phyloP scores from a whole-genome alignment of 352 stramenopile species.

The Pythium utonaiense region DNA sequence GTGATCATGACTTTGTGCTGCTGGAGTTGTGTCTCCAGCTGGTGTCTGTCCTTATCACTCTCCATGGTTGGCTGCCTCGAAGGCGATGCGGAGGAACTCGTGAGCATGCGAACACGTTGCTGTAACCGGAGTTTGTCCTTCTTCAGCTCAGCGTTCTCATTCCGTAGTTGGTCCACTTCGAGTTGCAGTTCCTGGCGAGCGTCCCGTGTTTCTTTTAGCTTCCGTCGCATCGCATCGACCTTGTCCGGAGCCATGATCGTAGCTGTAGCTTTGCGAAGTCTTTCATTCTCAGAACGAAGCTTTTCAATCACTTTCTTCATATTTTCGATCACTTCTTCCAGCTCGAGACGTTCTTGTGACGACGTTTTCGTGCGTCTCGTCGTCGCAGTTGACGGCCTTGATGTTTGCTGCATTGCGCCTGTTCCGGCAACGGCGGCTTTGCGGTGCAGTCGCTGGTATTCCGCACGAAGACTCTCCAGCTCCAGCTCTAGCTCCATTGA shows the following conservation, averaged over 20 bases:
- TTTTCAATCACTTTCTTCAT: conserved; percentile 85
- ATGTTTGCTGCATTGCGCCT: background rate
- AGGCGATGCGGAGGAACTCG: conserved; percentile 20
- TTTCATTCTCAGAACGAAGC: conserved; percentile 68
- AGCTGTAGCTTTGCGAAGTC: conserved; percentile 32
- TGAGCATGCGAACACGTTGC: conserved; percentile 54
- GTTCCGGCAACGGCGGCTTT: conserved; percentile 13
- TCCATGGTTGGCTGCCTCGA: conserved; percentile 9
- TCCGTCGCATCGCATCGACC: conserved; percentile 37
- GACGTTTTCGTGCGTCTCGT: conserved; percentile 17
- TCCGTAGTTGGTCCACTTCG: conserved; percentile 39
- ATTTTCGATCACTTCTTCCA: conserved; percentile 75
- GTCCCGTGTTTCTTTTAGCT: conserved; percentile 49
- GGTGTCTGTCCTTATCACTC: conserved; percentile 7
- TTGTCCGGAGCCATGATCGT: conserved; percentile 32
- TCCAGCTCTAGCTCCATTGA: conserved; percentile 70
- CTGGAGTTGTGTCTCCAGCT: conserved; percentile 25
- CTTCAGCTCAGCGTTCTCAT: conserved; percentile 38
- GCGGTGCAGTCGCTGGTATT: conserved; percentile 54
- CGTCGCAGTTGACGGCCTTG: background rate
- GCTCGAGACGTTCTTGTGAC: conserved; percentile 43
- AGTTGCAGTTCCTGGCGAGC: conserved; percentile 31
- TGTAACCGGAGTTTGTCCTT: conserved; percentile 66
- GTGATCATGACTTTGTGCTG: conserved; percentile 31
- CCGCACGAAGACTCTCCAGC: conserved; percentile 60